Base-by-base conservation (phyloP, 2,329 filamentous ascomycete species). In the Aspergillus caelatus region DNA sequence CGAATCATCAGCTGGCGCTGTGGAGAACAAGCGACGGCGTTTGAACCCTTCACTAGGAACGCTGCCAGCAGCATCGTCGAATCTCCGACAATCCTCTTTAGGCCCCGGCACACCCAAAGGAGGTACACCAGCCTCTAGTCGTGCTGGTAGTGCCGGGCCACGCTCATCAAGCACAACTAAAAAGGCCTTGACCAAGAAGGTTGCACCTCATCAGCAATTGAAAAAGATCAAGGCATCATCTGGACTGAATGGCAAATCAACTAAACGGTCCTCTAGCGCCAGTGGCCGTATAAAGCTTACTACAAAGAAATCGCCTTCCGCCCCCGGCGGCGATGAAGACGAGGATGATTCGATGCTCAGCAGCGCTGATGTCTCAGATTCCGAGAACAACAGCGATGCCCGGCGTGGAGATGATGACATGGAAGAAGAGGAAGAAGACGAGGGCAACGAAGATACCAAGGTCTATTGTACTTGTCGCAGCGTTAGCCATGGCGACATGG, bases 401-500 rank as follows among this genome's bases (percentile, higher is more conserved):
- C 62, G 65, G 14, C 71, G 71, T 23, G 68, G 64, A 2, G 79
- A 80, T 14, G 79, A 77, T 48, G 79, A 80, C 58, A 72, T 79
- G 62, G 81, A 82, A n/a, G 81, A 80, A 14, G 79, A 79, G 30
- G 80, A 82, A 9, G 81, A 81, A 54, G 82, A 83, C 21, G 82
- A 83, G 64, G 81, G 79, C 12, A 84, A 83, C 52, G 84, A 86
- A 68, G 84, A 88, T 71, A 86, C 87, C 65, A 86, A 85, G 65
- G 84, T 86, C 46, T 90, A 89, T 72, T 90, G 88, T 76, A 88
- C 87, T 67, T 90, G 88, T 71, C 86, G 87, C 57, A 85, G 86
- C 66, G 87, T 89, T 43, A 86, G 83, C 66, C 89, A 88, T 71
- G 88, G 88, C 21, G 86, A 88, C 71, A 90, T 90, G 88, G 85